Base-by-base conservation (phyloP, 345 rosid species). In the Populus davidiana region DNA sequence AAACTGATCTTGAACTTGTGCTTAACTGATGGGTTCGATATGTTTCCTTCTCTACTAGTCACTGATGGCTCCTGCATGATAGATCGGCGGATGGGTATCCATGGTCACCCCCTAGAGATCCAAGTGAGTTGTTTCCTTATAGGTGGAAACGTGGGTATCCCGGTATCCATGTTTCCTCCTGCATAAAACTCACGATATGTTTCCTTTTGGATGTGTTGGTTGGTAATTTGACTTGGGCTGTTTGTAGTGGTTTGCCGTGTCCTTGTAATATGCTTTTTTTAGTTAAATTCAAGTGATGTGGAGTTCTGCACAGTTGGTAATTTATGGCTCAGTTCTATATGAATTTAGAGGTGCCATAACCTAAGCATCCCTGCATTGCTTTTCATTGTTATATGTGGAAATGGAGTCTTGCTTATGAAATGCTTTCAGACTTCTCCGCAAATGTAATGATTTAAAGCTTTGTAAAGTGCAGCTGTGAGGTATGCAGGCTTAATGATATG, bases 31-130 rank as follows among this genome's bases (percentile, higher is more conserved):
- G 84, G 84, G 23, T 82, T 82, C 35, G 84, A 82, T 75, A 82
- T 82, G 84, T 82, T 82, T 67, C 84, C 84, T 78, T 61, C 84
- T 70, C 71, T 82, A 33, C 62, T 82, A 50, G 84, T 82, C 69
- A 82, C 84, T 17, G 84, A 82, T 70, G 84, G 84, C 43, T 82
- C 84, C 59, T 78, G 84, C 76, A 82, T 82, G 84, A 82, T 82
- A 70, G 84, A 82, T 82, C 71, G 84, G 21, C 75, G 84, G 29
- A 78, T 82, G 84, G 84, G 84, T 33, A 78, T 82, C 38, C 84
- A 82, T 78, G 84, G 84, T 25, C 84, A 82, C 47, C 84, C 84
- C 20, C 84, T 82, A 35, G 84, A 82, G 75, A 82, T 82, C 76
- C 84, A 81, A 74, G 84, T 81, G 41, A 73, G 81, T 78, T 6